phyloP scores from a whole-genome alignment of 169 alveolate genomes.

The Besnoitia besnoiti region DNA sequence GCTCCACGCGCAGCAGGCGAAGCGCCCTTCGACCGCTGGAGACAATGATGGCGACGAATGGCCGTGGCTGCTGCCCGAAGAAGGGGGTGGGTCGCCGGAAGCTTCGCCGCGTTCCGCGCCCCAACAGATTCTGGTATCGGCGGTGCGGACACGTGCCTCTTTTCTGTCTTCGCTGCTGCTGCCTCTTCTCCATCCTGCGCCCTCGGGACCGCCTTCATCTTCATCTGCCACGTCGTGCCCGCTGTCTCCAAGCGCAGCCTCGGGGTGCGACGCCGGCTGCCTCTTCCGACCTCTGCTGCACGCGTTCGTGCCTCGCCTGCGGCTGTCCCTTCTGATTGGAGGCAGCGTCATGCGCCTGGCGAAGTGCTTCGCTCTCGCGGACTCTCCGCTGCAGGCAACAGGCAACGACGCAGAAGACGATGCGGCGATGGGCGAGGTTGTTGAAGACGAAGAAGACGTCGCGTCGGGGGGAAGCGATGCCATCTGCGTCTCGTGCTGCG shows the following conservation, averaged over 20 bases:
- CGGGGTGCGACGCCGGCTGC: not conserved
- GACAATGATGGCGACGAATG: not conserved
- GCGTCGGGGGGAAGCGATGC: not conserved
- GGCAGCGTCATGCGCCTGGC: not conserved
- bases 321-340: not conserved
- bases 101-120: not conserved
- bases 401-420: not conserved
- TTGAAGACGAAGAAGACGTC: not conserved
- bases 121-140: not conserved
- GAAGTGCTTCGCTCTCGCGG: not conserved
- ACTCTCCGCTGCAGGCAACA: not conserved
- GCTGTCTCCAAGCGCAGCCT: not conserved
- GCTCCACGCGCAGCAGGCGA: no score
- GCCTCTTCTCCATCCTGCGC: not conserved
- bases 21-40: no score
- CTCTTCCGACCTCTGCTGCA: not conserved
- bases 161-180: not conserved
- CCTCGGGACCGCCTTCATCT: not conserved
- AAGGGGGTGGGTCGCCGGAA: not conserved
- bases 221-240: not conserved
- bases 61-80: not conserved
- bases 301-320: not conserved
- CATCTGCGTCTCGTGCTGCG: conserved; percentile 19
- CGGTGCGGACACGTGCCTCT: not conserved
- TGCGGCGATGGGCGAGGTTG: not conserved